These are phyloP conservation scores for Sindora glabra DNA, from an alignment of 306 rosid genomes.

Conservation along the genomic window DNA sequence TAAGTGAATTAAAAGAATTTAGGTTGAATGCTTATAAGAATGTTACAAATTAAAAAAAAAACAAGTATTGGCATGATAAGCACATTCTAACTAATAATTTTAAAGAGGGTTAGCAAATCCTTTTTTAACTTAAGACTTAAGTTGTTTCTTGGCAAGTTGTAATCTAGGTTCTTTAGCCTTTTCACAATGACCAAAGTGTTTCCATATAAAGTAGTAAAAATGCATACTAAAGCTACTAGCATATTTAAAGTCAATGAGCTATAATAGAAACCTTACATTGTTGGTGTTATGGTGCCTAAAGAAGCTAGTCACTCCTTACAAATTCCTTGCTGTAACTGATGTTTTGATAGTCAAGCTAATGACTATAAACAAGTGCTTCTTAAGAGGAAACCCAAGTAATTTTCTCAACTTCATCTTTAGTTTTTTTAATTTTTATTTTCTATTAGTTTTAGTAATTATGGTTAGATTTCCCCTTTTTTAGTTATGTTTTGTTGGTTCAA, in stretches of 20 bases:
- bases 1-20: neutral
- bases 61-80: too few species aligned
- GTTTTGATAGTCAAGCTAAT: neutral
- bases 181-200: too few species aligned
- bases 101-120: neutral
- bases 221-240: too few species aligned
- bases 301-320: neutral
- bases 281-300: neutral
- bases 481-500: too few species aligned
- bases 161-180: too few species aligned
- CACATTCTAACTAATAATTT: neutral
- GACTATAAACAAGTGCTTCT: neutral
- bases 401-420: too few species aligned
- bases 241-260: neutral
- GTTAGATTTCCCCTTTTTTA: too few species aligned
- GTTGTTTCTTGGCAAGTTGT: neutral
- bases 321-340: neutral
- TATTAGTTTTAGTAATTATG: too few species aligned
- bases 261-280: neutral
- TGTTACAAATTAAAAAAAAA: neutral
- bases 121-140: neutral
- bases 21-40: neutral
- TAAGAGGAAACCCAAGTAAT: too few species aligned
- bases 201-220: too few species aligned
- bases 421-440: too few species aligned